phyloP scores from a whole-genome alignment of 2,329 filamentous ascomycete genomes.

The Pseudophaeomoniella oleicola region DNA sequence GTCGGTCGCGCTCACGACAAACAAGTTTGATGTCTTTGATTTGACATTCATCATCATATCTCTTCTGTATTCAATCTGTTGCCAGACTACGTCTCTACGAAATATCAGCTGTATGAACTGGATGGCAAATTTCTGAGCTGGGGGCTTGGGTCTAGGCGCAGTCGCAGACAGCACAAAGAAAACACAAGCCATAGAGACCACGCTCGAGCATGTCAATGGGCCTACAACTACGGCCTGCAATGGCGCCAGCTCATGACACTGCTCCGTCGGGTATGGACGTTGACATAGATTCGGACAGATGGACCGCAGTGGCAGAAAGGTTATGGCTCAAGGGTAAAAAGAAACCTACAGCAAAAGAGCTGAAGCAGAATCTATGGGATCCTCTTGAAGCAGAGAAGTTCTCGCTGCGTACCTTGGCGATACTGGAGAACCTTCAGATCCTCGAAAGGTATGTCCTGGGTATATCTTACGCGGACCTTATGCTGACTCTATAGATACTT shows the following conservation, averaged over 20 bases:
- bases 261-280: constrained; percentile 27
- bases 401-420: constrained; percentile 58
- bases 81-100: too few relatives aligned
- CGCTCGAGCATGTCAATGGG: constrained; percentile 15
- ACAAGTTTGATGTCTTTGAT: too few relatives aligned
- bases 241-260: constrained; percentile 39
- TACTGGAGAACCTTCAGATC: constrained; percentile 79
- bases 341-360: constrained; percentile 61
- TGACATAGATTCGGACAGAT: constrained; percentile 25
- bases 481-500: constrained; percentile 65
- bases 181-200: too few relatives aligned
- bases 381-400: constrained; percentile 70
- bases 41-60: too few relatives aligned
- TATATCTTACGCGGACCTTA: constrained; percentile 1
- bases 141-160: too few relatives aligned
- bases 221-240: constrained; percentile 32
- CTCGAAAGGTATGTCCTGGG: constrained; percentile 60
- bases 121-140: too few relatives aligned
- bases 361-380: constrained; percentile 85
- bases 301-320: constrained; percentile 59
- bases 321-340: constrained; percentile 67
- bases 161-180: too few relatives aligned
- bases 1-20: too few relatives aligned
- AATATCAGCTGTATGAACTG: too few relatives aligned
- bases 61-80: too few relatives aligned